Evolutionary conservation across 1,139 yeast species (phyloP).

Genomic region (Ashbya aceris): DNA sequence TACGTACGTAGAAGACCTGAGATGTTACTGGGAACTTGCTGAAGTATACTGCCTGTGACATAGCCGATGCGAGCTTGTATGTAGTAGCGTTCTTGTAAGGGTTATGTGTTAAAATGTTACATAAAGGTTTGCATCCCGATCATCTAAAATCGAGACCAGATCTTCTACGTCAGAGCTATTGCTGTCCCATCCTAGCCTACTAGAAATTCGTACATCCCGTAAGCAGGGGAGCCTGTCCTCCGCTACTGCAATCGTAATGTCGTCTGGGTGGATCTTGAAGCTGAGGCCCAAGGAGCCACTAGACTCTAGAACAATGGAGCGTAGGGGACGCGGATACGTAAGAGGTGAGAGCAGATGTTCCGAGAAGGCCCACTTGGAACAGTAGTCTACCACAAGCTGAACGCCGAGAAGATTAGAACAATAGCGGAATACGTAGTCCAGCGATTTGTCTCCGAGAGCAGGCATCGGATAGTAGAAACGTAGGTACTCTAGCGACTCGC

Average conservation of each 20-base stretch:
- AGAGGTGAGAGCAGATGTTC: constrained; percentile 40
- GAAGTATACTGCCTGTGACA: constrained; percentile 19
- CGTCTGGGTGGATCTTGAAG: constrained; percentile 76
- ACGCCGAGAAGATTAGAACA: constrained; percentile 64
- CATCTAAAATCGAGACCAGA: constrained; percentile 39
- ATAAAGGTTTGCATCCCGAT: constrained; percentile 33
- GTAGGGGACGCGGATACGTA: constrained; percentile 43
- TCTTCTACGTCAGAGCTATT: constrained; percentile 59
- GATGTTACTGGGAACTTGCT: constrained; percentile 28
- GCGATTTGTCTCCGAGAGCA: constrained; percentile 53
- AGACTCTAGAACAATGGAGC: constrained; percentile 61
- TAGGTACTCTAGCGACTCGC: constrained; percentile 51
- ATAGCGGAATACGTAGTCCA: constrained; percentile 61
- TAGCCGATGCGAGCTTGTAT: neutral
- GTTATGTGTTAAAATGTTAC: constrained; percentile 19
- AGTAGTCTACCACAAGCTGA: constrained; percentile 73
- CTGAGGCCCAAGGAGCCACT: constrained; percentile 86
- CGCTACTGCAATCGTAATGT: constrained; percentile 71
- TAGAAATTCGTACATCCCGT: constrained; percentile 55
- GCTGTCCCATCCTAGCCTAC: constrained; percentile 84
- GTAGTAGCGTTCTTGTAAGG: neutral
- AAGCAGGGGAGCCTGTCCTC: constrained; percentile 69
- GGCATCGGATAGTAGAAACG: constrained; percentile 87
- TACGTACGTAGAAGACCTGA: constrained; percentile 26
- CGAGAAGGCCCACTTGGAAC: constrained; percentile 51